Percentiles rank a stretch among this genome's conserved stretches.
Evolutionary conservation across 768 basidiomycete genomes (phyloP).

Genomic region (Lenzites betulinus): DNA sequence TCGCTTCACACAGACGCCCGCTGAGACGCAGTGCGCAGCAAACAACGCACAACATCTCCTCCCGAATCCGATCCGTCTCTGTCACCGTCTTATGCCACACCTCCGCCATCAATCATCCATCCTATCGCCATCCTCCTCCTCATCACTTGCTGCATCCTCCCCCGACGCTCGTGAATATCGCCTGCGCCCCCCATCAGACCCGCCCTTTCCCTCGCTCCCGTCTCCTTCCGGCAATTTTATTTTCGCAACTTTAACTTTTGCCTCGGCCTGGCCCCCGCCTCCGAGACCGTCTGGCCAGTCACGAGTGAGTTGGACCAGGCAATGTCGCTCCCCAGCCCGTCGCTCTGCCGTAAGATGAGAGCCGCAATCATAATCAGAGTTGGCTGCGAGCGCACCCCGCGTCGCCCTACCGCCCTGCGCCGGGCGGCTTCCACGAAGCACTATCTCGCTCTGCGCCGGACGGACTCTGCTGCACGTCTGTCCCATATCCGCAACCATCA

Average conservation of each 20-base stretch:
- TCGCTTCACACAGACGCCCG: not conserved
- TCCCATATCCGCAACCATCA: constrained; percentile 16
- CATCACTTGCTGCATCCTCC: not conserved
- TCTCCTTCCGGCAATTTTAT: constrained; percentile 8
- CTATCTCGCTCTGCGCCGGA: not conserved
- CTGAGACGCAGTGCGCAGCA: not conserved
- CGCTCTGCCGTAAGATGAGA: too few species aligned
- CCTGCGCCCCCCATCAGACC: not conserved
- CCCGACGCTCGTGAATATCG: not conserved
- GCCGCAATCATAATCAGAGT: too few species aligned
- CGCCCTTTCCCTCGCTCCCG: constrained; percentile 1
- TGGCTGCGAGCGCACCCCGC: too few species aligned
- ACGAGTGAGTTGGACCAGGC: too few species aligned
- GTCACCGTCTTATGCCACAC: not conserved
- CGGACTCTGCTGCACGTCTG: not conserved
- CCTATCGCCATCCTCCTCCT: constrained; percentile 8
- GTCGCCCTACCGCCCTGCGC: too few species aligned
- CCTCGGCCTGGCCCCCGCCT: constrained; percentile 2
- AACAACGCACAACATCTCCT: not conserved
- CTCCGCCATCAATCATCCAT: not conserved
- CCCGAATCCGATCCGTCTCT: not conserved
- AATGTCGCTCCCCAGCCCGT: too few species aligned
- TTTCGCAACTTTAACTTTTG: constrained; percentile 17
- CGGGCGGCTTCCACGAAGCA: not conserved
- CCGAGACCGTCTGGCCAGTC: too few species aligned